Conservation (phyloP, 2,329 filamentous ascomycete genomes). For the Fusarium metavorans region DNA sequence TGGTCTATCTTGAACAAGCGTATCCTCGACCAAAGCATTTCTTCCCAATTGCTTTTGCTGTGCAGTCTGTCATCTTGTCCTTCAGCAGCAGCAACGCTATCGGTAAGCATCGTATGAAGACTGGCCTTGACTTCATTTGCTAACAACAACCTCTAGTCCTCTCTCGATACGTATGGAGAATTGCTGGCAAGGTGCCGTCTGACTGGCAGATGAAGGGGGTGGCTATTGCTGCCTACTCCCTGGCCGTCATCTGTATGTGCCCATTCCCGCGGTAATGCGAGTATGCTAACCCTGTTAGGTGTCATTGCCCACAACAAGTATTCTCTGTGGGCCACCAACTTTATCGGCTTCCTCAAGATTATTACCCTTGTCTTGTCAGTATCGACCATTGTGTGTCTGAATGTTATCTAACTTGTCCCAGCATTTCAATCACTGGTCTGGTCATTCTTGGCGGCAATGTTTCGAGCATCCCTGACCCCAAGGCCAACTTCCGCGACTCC, state of each 20-base stretch:
- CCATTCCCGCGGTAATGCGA: too few species aligned
- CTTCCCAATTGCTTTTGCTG: slow-evolving; percentile 73
- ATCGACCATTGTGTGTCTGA: rapidly evolving
- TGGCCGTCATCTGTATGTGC: slow-evolving; percentile 65
- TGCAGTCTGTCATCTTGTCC: slow-evolving; percentile 72
- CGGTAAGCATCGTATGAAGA: slow-evolving; percentile 4
- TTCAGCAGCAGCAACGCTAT: slow-evolving; percentile 76
- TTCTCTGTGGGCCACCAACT: slow-evolving; percentile 67
- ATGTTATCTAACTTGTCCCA: neutral
- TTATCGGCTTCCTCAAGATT: slow-evolving; percentile 70
- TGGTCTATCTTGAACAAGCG: slow-evolving; percentile 76
- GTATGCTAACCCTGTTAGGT: slow-evolving; percentile 32
- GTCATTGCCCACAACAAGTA: slow-evolving; percentile 67
- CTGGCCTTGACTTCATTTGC: too few species aligned
- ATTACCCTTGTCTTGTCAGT: slow-evolving; percentile 67
- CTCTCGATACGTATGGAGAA: slow-evolving; percentile 72
- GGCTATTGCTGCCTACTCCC: slow-evolving; percentile 72
- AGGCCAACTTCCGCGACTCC: slow-evolving; percentile 51
- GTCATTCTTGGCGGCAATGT: slow-evolving; percentile 65
- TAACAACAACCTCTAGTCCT: slow-evolving; percentile 55
- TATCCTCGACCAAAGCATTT: slow-evolving; percentile 74
- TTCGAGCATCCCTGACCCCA: slow-evolving; percentile 46
- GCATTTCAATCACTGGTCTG: slow-evolving; percentile 68
- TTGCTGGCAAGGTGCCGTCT: slow-evolving; percentile 61
- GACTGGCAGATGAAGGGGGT: slow-evolving; percentile 77